These are phyloP conservation scores for Sporothrix phasma DNA, from an alignment of 2,329 filamentous ascomycete genomes.

Conservation along the genomic window DNA sequence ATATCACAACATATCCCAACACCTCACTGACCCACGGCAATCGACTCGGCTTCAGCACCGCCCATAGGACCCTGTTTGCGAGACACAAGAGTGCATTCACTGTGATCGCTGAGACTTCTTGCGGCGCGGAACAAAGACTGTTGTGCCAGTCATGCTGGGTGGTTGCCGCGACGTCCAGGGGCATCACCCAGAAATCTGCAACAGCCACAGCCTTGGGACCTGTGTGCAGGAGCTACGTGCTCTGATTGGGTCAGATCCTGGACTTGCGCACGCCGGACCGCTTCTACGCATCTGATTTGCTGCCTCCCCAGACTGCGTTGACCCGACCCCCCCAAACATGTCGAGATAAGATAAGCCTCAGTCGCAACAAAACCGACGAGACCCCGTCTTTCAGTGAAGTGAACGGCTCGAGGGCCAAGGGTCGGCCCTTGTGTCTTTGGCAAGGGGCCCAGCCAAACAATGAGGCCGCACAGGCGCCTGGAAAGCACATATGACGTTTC, in stretches of 20 bases:
- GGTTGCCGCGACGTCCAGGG: background rate
- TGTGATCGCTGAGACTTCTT: background rate
- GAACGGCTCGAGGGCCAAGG: background rate
- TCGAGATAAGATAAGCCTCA: conserved; percentile 1
- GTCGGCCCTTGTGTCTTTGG: background rate
- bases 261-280: conserved; percentile 9
- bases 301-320: background rate
- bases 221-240: conserved; percentile 4
- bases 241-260: conserved; percentile 17
- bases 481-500: no score
- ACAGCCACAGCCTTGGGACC: conserved; percentile 9
- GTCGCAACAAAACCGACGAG: background rate
- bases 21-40: no score
- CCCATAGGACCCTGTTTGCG: no score
- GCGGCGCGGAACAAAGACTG: background rate
- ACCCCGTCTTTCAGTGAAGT: no score
- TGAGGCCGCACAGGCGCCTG: background rate
- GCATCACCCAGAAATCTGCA: background rate
- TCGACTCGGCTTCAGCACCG: no score
- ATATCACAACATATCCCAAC: no score
- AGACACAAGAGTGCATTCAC: background rate
- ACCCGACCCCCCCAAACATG: background rate
- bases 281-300: conserved; percentile 18
- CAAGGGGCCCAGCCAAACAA: background rate
- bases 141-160: background rate